These are phyloP conservation scores for Pseudogymnoascus sp. DNA, from an alignment of 2,329 filamentous ascomycete species.

Conservation along the genomic window DNA sequence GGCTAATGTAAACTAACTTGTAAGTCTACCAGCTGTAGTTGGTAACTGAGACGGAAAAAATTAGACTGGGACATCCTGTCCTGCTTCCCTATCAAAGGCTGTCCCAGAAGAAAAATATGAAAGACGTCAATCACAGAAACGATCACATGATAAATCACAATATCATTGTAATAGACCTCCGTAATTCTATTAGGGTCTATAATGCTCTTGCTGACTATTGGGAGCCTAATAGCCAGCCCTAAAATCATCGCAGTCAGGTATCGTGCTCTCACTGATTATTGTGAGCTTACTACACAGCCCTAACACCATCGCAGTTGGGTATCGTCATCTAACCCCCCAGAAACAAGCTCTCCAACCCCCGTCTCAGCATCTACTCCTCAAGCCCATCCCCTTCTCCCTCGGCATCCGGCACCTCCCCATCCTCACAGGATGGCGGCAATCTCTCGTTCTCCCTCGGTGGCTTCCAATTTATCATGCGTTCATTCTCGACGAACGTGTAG, in stretches of 20 bases:
- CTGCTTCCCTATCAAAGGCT: neutral
- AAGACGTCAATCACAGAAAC: neutral
- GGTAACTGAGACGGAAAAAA: too few relatives aligned
- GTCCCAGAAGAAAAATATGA: neutral
- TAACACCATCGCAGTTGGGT: neutral
- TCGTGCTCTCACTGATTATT: neutral
- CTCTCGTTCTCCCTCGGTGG: constrained; percentile 33
- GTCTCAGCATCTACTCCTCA: neutral
- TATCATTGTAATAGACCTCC: neutral
- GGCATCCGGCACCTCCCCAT: constrained; percentile 16
- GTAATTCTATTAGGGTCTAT: neutral
- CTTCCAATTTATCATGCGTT: constrained; percentile 61
- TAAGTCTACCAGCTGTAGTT: neutral
- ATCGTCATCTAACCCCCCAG: neutral
- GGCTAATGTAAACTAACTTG: neutral
- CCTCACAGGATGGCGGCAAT: constrained; percentile 17
- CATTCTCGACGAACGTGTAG: constrained; percentile 58
- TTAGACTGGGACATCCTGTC: neutral
- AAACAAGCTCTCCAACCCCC: neutral
- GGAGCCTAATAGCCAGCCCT: neutral
- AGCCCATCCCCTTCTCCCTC: neutral
- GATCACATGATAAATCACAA: neutral
- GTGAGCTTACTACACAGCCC: neutral
- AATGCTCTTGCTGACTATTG: neutral
- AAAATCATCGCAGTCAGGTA: neutral